Conservation (phyloP, 495 filamentous ascomycete species). For the Talaromyces stipitatus region DNA sequence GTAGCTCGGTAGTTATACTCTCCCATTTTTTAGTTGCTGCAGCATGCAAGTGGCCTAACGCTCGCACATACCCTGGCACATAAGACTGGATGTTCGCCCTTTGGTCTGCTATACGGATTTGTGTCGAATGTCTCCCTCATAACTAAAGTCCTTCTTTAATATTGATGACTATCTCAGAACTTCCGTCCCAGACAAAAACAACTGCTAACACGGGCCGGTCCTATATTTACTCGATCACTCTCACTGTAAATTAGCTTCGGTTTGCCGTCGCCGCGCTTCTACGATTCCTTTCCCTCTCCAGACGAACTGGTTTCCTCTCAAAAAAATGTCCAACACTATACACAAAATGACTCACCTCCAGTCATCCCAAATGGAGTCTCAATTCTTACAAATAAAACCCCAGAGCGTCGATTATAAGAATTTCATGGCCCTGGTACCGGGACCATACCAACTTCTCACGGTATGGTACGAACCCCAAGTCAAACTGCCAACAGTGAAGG, state of each 20-base stretch:
- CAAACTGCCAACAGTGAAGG: not conserved
- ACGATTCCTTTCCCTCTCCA: not conserved
- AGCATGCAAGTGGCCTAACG: not conserved
- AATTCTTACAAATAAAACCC: not conserved
- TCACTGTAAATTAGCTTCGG: not conserved
- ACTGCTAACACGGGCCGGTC: not conserved
- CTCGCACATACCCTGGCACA: not conserved
- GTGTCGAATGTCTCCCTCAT: not conserved
- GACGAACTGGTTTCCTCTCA: not conserved
- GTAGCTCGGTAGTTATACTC: not conserved
- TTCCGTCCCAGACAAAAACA: not conserved
- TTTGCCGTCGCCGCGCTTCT: not conserved
- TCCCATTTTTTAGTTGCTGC: not conserved
- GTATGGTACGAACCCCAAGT: not conserved
- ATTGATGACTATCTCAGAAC: not conserved
- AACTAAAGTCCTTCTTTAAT: not conserved
- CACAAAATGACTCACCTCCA: not conserved
- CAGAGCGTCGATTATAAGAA: not conserved
- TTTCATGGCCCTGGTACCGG: not conserved
- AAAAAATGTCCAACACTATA: not conserved
- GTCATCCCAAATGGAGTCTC: slow-evolving; percentile 3
- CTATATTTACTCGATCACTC: not conserved
- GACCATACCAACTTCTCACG: not conserved
- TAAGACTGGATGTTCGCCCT: not conserved
- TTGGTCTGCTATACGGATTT: not conserved